These are phyloP conservation scores for Mycena rosella DNA, from an alignment of 768 basidiomycete genomes.

Conservation along the genomic window DNA sequence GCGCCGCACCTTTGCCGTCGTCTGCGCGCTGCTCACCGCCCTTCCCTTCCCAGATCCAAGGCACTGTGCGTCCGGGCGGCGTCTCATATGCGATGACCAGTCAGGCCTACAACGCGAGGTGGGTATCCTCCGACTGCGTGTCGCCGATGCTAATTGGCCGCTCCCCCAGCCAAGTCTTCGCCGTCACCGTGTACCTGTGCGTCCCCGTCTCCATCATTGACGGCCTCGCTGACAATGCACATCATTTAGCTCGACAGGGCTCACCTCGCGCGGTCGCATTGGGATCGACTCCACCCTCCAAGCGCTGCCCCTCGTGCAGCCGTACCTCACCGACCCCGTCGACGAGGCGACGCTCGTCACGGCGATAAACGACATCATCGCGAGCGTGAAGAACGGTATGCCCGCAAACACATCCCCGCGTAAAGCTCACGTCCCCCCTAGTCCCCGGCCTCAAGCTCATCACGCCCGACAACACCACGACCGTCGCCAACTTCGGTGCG, in stretches of 20 bases:
- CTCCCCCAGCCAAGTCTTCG: conserved; percentile 61
- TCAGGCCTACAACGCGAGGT: conserved; percentile 65
- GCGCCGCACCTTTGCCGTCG: conserved; percentile 33
- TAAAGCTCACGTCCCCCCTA: conserved; percentile 33
- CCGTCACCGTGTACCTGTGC: conserved; percentile 72
- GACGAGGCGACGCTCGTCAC: conserved; percentile 66
- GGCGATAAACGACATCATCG: conserved; percentile 63
- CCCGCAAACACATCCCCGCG: conserved; percentile 4
- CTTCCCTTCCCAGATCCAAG: conserved; percentile 60
- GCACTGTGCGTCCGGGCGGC: conserved; percentile 72
- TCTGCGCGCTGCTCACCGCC: neutral
- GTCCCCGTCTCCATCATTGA: conserved; percentile 24
- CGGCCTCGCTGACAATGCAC: conserved; percentile 1
- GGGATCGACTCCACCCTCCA: conserved; percentile 68
- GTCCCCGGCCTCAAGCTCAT: conserved; percentile 67
- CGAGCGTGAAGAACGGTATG: conserved; percentile 56
- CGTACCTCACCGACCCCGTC: conserved; percentile 70
- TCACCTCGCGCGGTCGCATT: conserved; percentile 72
- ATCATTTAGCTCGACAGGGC: conserved; percentile 66
- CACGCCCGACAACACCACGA: conserved; percentile 71
- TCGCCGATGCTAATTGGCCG: neutral
- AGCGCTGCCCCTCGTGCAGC: conserved; percentile 61
- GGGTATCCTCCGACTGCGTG: neutral
- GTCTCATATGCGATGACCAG: conserved; percentile 59
- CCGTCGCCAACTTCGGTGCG: conserved; percentile 64